phyloP scores from a whole-genome alignment of 2,329 filamentous ascomycete species.

The Clonostachys rosea region DNA sequence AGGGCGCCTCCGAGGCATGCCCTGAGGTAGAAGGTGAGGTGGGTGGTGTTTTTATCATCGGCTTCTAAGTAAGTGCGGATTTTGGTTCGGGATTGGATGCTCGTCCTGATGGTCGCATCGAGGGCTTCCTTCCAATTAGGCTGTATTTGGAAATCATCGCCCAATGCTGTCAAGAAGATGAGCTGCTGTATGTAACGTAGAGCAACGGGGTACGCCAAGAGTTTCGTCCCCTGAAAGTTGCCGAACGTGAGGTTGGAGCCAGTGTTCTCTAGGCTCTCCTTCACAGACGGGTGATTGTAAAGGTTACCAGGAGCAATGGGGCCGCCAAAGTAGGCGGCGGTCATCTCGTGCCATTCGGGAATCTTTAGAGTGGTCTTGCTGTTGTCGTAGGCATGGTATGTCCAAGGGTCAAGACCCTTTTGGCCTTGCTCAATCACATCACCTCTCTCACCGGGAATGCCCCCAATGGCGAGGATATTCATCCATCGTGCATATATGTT shows the following conservation, averaged over 20 bases:
- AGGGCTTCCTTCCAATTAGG: slow-evolving; percentile 83
- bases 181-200: slow-evolving; percentile 61
- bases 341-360: slow-evolving; percentile 48
- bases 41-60: slow-evolving; percentile 28
- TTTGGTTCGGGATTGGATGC: slow-evolving; percentile 57
- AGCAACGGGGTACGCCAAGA: slow-evolving; percentile 61
- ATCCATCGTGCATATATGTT: slow-evolving; percentile 84
- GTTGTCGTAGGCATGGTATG: slow-evolving; percentile 38
- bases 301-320: slow-evolving; percentile 18
- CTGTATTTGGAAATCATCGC: slow-evolving; percentile 51
- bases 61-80: slow-evolving; percentile 49
- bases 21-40: slow-evolving; percentile 34
- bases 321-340: slow-evolving; percentile 40
- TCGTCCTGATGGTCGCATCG: slow-evolving; percentile 66
- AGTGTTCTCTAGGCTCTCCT: background rate
- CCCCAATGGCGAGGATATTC: slow-evolving; percentile 74
- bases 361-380: slow-evolving; percentile 22
- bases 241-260: slow-evolving; percentile 21
- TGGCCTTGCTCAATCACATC: slow-evolving; percentile 88
- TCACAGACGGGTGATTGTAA: slow-evolving; percentile 20
- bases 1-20: slow-evolving; percentile 55
- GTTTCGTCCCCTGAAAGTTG: slow-evolving; percentile 40
- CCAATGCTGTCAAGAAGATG: slow-evolving; percentile 42
- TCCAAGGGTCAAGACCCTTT: slow-evolving; percentile 74
- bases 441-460: slow-evolving; percentile 61